Conservation (phyloP, 1,139 yeast genomes). For the Lodderomyces margitis region DNA sequence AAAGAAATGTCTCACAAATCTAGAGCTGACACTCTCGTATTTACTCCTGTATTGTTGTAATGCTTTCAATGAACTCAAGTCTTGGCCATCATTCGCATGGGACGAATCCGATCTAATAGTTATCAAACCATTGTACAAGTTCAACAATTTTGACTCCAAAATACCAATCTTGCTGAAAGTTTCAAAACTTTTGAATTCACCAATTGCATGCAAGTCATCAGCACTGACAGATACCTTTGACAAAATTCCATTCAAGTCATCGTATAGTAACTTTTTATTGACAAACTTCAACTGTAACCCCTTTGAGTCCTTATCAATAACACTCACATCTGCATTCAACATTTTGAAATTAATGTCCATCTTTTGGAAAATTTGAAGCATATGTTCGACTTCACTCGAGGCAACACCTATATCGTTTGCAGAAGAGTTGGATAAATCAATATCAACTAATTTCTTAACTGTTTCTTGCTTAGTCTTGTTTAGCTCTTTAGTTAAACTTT, state of each 20-base stretch:
- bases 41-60: slow-evolving; percentile 62
- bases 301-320: slow-evolving; percentile 72
- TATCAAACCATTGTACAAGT: slow-evolving; percentile 60
- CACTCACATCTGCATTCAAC: slow-evolving; percentile 63
- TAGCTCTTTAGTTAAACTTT: slow-evolving; percentile 53
- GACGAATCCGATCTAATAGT: slow-evolving; percentile 52
- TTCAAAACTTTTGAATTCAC: slow-evolving; percentile 49
- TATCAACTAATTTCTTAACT: slow-evolving; percentile 37
- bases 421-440: slow-evolving; percentile 39
- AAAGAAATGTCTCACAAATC: slow-evolving; percentile 52
- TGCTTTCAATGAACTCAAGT: slow-evolving; percentile 70
- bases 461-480: slow-evolving; percentile 37
- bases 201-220: slow-evolving; percentile 49
- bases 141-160: slow-evolving; percentile 60
- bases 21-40: slow-evolving; percentile 56
- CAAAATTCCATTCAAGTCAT: slow-evolving; percentile 65
- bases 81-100: slow-evolving; percentile 26
- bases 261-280: slow-evolving; percentile 72
- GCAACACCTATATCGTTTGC: slow-evolving; percentile 43
- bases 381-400: slow-evolving; percentile 60
- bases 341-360: slow-evolving; percentile 43
- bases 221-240: slow-evolving; percentile 67
- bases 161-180: slow-evolving; percentile 41
- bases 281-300: slow-evolving; percentile 85
- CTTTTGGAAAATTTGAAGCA: slow-evolving; percentile 49